Evolutionary conservation across 2,329 filamentous ascomycete genomes (phyloP).

Genomic region (Fusarium virguliforme): DNA sequence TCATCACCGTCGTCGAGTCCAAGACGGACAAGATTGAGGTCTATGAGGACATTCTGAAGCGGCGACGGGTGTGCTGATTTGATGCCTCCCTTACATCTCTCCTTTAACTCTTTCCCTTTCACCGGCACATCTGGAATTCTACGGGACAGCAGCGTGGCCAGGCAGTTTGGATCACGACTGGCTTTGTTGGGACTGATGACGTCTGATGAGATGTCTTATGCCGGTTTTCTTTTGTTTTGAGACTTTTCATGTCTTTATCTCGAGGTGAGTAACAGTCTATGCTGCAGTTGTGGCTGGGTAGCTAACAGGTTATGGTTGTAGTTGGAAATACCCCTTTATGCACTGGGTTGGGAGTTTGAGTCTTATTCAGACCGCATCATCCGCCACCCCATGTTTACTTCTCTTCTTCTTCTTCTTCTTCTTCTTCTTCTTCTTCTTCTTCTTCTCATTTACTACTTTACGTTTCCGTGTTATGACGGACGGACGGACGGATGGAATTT

Average conservation of each 20-base stretch:
- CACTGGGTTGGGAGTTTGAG: neutral
- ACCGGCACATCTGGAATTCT: slow-evolving; percentile 7
- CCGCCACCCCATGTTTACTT: neutral
- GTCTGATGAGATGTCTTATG: slow-evolving; percentile 14
- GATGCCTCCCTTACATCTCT: neutral
- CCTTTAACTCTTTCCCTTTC: slow-evolving; percentile 5
- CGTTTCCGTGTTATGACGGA: neutral
- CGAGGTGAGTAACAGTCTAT: slow-evolving; percentile 7
- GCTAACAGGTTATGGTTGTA: slow-evolving; percentile 14
- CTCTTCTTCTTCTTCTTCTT: neutral
- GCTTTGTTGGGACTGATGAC: slow-evolving; percentile 25
- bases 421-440: neutral
- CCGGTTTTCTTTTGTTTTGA: slow-evolving; percentile 8
- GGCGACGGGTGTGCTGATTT: slow-evolving; percentile 52
- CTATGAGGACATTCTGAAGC: slow-evolving; percentile 56
- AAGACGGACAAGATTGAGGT: slow-evolving; percentile 54
- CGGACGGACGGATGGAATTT: neutral
- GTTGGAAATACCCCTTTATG: slow-evolving; percentile 31
- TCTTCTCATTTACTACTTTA: neutral
- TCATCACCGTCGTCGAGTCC: slow-evolving; percentile 51
- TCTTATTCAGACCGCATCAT: neutral
- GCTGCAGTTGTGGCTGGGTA: too few relatives aligned
- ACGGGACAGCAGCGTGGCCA: slow-evolving; percentile 13
- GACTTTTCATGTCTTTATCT: slow-evolving; percentile 2
- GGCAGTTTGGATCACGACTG: neutral